These are phyloP conservation scores for Erodium trifolium DNA, from an alignment of 441 rosid species.

Conservation along the genomic window DNA sequence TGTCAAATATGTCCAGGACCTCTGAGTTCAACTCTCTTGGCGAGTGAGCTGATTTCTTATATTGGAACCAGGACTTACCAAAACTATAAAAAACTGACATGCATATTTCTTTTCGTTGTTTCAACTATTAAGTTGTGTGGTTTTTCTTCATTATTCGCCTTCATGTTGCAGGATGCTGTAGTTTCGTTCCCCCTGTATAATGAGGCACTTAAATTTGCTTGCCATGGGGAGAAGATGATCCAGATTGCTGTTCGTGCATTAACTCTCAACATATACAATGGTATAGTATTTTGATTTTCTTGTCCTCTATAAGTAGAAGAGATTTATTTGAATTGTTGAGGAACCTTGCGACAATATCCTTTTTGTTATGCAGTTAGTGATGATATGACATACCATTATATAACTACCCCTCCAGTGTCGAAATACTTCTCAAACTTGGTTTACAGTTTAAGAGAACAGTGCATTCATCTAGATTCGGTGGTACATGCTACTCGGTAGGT, in stretches of 20 bases:
- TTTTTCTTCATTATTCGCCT: slow-evolving; percentile 1
- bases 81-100: not conserved
- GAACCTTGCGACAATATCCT: slow-evolving; percentile 22
- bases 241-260: slow-evolving; percentile 72
- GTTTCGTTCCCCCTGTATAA: slow-evolving; percentile 55
- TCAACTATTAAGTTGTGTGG: slow-evolving; percentile 2
- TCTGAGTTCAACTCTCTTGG: not conserved
- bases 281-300: slow-evolving; percentile 26
- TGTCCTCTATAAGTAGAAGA: slow-evolving; percentile 15
- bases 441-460: slow-evolving; percentile 42
- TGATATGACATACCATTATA: slow-evolving; percentile 42
- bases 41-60: not conserved
- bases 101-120: not conserved
- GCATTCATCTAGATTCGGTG: slow-evolving; percentile 37
- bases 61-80: not conserved
- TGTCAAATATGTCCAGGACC: slow-evolving; percentile 8
- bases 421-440: slow-evolving; percentile 55
- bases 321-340: slow-evolving; percentile 7
- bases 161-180: slow-evolving; percentile 42
- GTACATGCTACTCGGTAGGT: slow-evolving; percentile 40
- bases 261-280: slow-evolving; percentile 53
- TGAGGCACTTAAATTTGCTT: slow-evolving; percentile 61
- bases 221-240: slow-evolving; percentile 68
- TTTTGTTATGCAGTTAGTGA: slow-evolving; percentile 53
- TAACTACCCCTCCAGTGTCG: slow-evolving; percentile 52